Conservation (phyloP, 768 basidiomycete species). For the Pisolithus orientalis region DNA sequence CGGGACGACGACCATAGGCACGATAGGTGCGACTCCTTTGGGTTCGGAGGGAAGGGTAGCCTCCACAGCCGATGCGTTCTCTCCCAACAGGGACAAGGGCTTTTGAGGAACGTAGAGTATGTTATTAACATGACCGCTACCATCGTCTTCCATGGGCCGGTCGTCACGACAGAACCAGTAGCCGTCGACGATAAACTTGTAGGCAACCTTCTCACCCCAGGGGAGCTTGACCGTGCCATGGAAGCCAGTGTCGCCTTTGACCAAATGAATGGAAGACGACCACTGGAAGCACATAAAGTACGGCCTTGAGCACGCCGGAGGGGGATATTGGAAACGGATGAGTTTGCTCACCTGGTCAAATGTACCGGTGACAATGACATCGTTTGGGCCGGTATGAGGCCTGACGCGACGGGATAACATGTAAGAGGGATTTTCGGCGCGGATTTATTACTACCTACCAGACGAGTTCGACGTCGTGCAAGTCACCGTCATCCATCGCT, state of each 20-base stretch:
- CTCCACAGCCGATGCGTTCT: conserved; percentile 5
- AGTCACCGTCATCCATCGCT: conserved; percentile 30
- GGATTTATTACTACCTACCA: conserved; percentile 36
- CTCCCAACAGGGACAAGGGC: conserved; percentile 17
- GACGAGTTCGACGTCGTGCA: conserved; percentile 47
- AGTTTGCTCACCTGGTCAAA: conserved; percentile 61
- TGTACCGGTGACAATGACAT: conserved; percentile 68
- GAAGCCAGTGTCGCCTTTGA: conserved; percentile 51
- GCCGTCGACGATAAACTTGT: conserved; percentile 81
- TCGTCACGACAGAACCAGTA: conserved; percentile 50
- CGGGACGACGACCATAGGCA: conserved; percentile 35
- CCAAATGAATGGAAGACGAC: conserved; percentile 51
- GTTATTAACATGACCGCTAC: conserved; percentile 66
- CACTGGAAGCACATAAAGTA: conserved; percentile 36
- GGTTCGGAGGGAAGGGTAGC: too few species aligned
- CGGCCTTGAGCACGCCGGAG: conserved; percentile 8
- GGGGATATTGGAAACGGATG: conserved; percentile 1
- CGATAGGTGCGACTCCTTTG: conserved; percentile 21
- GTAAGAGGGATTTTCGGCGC: background rate
- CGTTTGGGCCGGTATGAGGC: conserved; percentile 49
- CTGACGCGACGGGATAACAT: conserved; percentile 27
- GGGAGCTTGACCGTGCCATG: conserved; percentile 47
- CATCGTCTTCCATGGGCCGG: conserved; percentile 56
- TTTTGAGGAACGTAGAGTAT: conserved; percentile 49
- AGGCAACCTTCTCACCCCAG: conserved; percentile 56